These are phyloP conservation scores for Solanum tarijense DNA, from an alignment of 257 asterid species.

Conservation along the genomic window DNA sequence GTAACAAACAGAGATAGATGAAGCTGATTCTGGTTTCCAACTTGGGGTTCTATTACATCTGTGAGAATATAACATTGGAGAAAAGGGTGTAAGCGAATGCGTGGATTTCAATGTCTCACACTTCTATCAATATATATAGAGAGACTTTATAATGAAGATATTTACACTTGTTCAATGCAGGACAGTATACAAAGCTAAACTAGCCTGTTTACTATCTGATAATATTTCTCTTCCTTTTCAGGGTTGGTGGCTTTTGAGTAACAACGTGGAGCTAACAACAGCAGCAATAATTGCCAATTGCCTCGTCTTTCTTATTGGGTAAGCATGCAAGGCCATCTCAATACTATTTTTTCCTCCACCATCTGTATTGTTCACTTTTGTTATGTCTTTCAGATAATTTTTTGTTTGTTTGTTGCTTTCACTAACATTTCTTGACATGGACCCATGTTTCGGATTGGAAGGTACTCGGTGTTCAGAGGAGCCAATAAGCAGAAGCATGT, in stretches of 20 bases:
- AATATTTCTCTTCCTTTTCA: constrained; percentile 9
- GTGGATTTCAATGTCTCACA: neutral
- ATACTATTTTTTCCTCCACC: neutral
- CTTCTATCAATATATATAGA: neutral
- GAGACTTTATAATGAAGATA: neutral
- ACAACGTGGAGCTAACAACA: constrained; percentile 66
- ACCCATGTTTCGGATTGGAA: constrained; percentile 26
- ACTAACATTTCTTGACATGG: constrained; percentile 4
- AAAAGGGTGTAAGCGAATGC: neutral
- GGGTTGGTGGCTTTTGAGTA: constrained; percentile 95
- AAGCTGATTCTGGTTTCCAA: neutral
- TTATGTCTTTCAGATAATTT: neutral
- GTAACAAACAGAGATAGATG: neutral
- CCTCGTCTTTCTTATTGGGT: constrained; percentile 72
- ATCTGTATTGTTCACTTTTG: neutral
- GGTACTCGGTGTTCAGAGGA: constrained; percentile 91
- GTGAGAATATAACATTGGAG: neutral
- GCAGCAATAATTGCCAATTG: constrained; percentile 75
- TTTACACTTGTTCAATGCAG: neutral
- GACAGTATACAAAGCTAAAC: neutral
- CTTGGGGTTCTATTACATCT: neutral
- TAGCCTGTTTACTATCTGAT: neutral
- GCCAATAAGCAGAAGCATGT: constrained; percentile 90
- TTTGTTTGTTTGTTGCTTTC: neutral
- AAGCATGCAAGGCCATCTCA: neutral